Evolutionary conservation across 768 basidiomycete species (phyloP), one percentile per base, ranked within the genome.

Genomic region (Lactarius pseudohatsudake): DNA sequence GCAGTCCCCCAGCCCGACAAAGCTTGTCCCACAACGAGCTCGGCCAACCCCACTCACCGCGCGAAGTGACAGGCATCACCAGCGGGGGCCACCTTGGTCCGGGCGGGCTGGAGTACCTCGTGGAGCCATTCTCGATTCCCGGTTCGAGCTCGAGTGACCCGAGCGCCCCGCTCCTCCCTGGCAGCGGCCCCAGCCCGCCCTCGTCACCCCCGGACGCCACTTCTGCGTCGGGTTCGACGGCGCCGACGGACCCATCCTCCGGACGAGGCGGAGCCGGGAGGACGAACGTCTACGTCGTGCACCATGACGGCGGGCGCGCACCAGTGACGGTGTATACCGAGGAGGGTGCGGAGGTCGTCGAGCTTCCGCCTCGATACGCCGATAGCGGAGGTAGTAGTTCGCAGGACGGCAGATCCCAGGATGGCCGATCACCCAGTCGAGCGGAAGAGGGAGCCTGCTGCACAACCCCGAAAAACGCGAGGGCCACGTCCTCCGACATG

Each of bases 281-380:
- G 69, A 47, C 78, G 78, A 75, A 72, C 26, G 80, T 86, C 10
- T 86, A 86, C 68, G 84, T 86, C 47, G 80, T 88, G 38, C 86
- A 86, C 68, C 86, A 86, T 70, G 86, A 87, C 70, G 80, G 79
- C n/a, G 83, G 85, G 13, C 73, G 80, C 18, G 75, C 85, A 20
- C 86, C 86, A 0, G 83, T 88, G 47, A 84, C 85, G 3, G 83
- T 86, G 22, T 85, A 82, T 69, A 82, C 84, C 61, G 77, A 79
- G 61, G 79, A 81, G 55, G 86, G 85, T 18, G 81, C 84, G 10
- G 78, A 84, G 66, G 82, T 87, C 7, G 83, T 86, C 11, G 86
- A 88, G 75, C 77, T 88, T 11, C 86, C 85, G 8, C 86, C 86
- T 6, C 76, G 80, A 41, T 87, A 86, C 53, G 57, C 62, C 53